phyloP scores from a whole-genome alignment of 306 rosid genomes.

The Prinsepia uniflora region DNA sequence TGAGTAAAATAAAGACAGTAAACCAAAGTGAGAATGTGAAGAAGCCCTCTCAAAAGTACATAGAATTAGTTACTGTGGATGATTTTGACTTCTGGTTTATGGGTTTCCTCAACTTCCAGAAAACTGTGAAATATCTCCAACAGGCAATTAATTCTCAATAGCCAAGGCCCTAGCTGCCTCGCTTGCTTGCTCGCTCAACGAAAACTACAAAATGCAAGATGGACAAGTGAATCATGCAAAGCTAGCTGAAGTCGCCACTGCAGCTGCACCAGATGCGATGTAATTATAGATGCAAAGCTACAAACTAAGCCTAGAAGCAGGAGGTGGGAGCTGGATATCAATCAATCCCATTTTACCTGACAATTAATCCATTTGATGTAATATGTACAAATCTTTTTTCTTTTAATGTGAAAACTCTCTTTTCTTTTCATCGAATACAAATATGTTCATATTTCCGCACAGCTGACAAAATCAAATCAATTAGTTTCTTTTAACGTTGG shows the following conservation, averaged over 20 bases:
- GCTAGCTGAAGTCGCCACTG: no score
- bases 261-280: no score
- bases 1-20: constrained; percentile 35
- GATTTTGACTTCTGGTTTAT: constrained; percentile 61
- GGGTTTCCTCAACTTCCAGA: constrained; percentile 60
- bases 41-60: constrained; percentile 52
- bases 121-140: constrained; percentile 37
- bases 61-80: constrained; percentile 52
- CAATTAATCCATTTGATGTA: not conserved
- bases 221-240: no score
- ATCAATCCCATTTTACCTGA: not conserved
- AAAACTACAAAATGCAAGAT: no score
- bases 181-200: no score
- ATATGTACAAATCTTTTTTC: not conserved
- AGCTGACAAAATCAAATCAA: no score
- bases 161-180: no score
- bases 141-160: constrained; percentile 28
- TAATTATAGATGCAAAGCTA: no score
- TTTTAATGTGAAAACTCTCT: not conserved
- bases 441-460: no score
- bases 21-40: constrained; percentile 40
- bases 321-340: not conserved
- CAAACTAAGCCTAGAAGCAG: not conserved
- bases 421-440: not conserved
- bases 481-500: no score